Percentiles rank a stretch among this genome's conserved stretches.
These are phyloP conservation scores for Mortierella sp. DNA, from an alignment of 371 early-diverging fungal species.

Conservation along the genomic window DNA sequence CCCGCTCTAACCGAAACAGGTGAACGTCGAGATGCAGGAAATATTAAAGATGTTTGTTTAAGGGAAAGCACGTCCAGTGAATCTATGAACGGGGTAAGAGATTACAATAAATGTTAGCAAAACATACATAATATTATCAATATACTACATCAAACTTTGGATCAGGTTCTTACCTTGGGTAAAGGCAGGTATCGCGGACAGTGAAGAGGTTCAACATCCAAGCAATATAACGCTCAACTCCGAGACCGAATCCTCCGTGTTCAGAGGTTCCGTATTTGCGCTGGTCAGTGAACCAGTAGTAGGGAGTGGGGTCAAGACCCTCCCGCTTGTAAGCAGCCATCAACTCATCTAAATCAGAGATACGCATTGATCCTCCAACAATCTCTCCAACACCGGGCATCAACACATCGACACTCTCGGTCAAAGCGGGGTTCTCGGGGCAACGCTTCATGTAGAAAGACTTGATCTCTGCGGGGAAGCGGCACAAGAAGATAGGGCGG, in stretches of 20 bases:
- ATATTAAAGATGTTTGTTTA: constrained; percentile 8
- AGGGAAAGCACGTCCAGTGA: constrained; percentile 59
- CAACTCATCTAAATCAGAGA: constrained; percentile 90
- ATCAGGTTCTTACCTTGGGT: constrained; percentile 83
- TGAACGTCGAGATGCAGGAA: background rate
- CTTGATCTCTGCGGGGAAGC: constrained; percentile 99
- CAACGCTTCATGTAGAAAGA: constrained; percentile 99
- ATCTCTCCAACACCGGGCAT: constrained; percentile 99
- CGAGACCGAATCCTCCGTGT: constrained; percentile 99
- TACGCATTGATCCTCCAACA: constrained; percentile 99
- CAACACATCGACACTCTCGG: constrained; percentile 98
- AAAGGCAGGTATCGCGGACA: constrained; percentile 95
- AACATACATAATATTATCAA: background rate
- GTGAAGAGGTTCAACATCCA: constrained; percentile 96
- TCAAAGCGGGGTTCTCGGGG: constrained; percentile 85
- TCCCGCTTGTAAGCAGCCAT: constrained; percentile 96
- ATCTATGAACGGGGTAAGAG: constrained; percentile 11
- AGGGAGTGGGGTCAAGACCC: constrained; percentile 96
- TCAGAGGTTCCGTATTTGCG: constrained; percentile 98
- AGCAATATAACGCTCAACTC: constrained; percentile 99
- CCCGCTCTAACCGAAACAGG: constrained; percentile 4
- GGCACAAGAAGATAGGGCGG: constrained; percentile 97
- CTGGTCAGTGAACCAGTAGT: constrained; percentile 99
- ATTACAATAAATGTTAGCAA: background rate
- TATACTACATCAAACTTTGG: background rate